Conservation (phyloP, 257 asterid species). For the Marsdenia floribunda region DNA sequence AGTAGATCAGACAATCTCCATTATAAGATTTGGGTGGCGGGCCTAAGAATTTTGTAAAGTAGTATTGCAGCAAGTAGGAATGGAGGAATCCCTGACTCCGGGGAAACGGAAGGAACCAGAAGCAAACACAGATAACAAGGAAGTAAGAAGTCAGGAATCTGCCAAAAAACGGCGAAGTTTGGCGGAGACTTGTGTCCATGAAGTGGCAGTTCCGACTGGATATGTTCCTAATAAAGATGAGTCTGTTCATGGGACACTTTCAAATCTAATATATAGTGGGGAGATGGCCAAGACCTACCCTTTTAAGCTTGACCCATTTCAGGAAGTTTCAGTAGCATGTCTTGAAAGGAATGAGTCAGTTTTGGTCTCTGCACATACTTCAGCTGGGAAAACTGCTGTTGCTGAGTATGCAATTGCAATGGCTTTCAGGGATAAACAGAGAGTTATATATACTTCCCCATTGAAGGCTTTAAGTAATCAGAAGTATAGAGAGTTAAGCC, state of each 20-base stretch:
- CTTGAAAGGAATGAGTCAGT: slow-evolving; percentile 87
- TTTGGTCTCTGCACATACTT: slow-evolving; percentile 93
- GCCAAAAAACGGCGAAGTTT: slow-evolving; percentile 47
- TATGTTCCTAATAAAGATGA: slow-evolving; percentile 53
- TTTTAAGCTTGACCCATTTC: slow-evolving; percentile 84
- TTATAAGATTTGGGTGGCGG: neutral
- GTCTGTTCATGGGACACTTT: slow-evolving; percentile 65
- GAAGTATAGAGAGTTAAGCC: slow-evolving; percentile 88
- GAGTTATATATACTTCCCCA: slow-evolving; percentile 93
- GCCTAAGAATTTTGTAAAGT: neutral
- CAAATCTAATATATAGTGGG: slow-evolving; percentile 65
- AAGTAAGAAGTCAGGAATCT: slow-evolving; percentile 32
- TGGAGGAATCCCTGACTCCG: slow-evolving; percentile 40
- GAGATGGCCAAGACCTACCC: slow-evolving; percentile 70
- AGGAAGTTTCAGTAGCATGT: slow-evolving; percentile 81
- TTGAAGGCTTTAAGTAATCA: slow-evolving; percentile 90
- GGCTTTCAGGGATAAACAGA: slow-evolving; percentile 86
- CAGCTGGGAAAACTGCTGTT: slow-evolving; percentile 97
- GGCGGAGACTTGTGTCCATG: slow-evolving; percentile 78
- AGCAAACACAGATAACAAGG: slow-evolving; percentile 29
- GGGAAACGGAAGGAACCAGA: slow-evolving; percentile 64
- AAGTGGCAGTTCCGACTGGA: slow-evolving; percentile 84
- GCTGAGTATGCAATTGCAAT: slow-evolving; percentile 97
- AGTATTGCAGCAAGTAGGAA: slow-evolving; percentile 10
- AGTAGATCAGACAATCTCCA: neutral